Evolutionary conservation across 169 alveolate species (phyloP), one percentile per base, ranked within the genome.

Genomic region (Perkinsus marinus): DNA sequence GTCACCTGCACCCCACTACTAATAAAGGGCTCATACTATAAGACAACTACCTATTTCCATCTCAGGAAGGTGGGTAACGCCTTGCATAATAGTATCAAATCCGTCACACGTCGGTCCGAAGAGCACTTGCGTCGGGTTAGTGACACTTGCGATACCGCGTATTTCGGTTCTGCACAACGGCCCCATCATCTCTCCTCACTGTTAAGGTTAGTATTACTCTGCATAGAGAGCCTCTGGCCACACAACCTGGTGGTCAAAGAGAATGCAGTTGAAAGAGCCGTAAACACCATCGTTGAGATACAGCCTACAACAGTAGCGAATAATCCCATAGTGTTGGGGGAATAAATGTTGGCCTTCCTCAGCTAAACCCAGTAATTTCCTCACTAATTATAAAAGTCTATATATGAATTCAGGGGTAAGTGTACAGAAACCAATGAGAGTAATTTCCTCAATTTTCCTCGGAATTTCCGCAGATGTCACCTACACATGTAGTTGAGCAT

Each of bases 91-190:
- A 37, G 37, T 26, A 39, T 92, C 93, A 30, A 92, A 92, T 0
- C 93, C 93, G 39, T 92, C 93, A 89, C 93, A 92, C 0, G 93
- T 89, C 89, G 90, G 93, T 7, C 93, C 93, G 90, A 92, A 92
- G 41, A 91, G 91, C 3, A 91, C 68, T 0, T 36, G 39, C 6
- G 43, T 69, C 39, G 43, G 41, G 17, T 30, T 69, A 13, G 90
- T 39, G 16, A 0, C 90, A 7, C 6, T 26, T n/a, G 2, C 22
- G 0, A 6, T 69, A 39, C 41, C 30, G 6, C 91, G 68, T 9
- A 6, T 36, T 38, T 30, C 37, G 39, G 13, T 7, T 68, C 91
- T 37, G 91, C 7, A 39, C 69, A 90, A 57, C 5, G 34, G 30
- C 9, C 89, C 10, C 19, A 6, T 3, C 46, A 10, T 3, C 3